phyloP scores from a whole-genome alignment of 164 flowering plant genomes.

The Piper betle region DNA sequence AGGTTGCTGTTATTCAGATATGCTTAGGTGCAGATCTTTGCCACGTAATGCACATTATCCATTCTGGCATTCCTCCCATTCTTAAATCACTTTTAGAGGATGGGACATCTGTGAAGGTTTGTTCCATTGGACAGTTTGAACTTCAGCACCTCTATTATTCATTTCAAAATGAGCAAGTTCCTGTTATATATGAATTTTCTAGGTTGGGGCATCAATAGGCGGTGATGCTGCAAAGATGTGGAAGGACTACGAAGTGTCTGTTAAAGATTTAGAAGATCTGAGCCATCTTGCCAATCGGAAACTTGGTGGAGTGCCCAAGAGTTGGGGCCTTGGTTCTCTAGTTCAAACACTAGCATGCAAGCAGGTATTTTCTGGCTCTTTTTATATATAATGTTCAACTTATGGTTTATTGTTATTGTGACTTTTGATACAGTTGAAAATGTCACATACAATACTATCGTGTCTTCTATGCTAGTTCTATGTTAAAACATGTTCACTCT shows the following conservation, averaged over 20 bases:
- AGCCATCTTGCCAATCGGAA: constrained; percentile 56
- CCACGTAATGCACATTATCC: constrained; percentile 74
- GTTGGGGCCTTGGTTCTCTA: constrained; percentile 58
- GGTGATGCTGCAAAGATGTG: constrained; percentile 57
- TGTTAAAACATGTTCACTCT: too few species aligned
- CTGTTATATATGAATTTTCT: not conserved
- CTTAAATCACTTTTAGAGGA: constrained; percentile 60
- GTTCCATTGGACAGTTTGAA: not conserved
- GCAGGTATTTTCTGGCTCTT: constrained; percentile 25
- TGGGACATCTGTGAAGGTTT: constrained; percentile 42
- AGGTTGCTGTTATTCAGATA: constrained; percentile 82
- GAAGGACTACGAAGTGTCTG: constrained; percentile 50
- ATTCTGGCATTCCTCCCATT: constrained; percentile 67
- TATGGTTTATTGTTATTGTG: not conserved
- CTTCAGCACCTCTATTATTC: not conserved
- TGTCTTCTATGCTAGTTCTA: not conserved
- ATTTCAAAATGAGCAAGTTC: not conserved
- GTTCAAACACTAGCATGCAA: constrained; percentile 44
- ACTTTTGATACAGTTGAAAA: not conserved
- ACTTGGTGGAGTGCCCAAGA: constrained; percentile 33
- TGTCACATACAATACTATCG: too few species aligned
- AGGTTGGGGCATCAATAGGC: constrained; percentile 73
- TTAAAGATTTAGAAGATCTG: constrained; percentile 41
- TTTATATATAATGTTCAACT: not conserved
- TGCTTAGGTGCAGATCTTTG: constrained; percentile 43